Evolutionary conservation across 805 yeast species (phyloP).

Genomic region (Nakazawaea wickerhamii): DNA sequence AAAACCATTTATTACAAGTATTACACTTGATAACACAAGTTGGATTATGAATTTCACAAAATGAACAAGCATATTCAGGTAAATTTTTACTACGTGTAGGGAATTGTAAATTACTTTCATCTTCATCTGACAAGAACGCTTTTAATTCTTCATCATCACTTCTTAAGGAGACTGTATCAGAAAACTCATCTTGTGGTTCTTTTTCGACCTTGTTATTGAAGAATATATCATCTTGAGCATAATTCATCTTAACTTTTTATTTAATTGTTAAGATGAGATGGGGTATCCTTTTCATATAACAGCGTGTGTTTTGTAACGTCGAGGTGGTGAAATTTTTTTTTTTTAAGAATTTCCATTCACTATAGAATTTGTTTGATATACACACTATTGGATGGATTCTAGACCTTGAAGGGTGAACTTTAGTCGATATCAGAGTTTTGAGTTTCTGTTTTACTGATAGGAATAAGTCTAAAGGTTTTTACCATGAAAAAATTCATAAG

Average conservation of each 20-base stretch:
- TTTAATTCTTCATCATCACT: neutral
- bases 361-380: no score
- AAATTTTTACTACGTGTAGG: slow-evolving; percentile 6
- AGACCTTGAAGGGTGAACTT: no score
- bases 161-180: slow-evolving; percentile 8
- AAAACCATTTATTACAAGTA: slow-evolving; percentile 81
- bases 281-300: neutral
- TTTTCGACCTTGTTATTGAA: slow-evolving; percentile 1
- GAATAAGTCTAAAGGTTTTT: no score
- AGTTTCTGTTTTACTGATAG: no score
- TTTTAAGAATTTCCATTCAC: no score
- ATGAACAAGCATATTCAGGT: slow-evolving; percentile 41
- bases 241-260: neutral
- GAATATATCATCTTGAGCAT: neutral
- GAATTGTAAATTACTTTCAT: neutral
- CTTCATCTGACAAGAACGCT: slow-evolving; percentile 4
- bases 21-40: slow-evolving; percentile 70
- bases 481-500: no score
- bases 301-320: no score
- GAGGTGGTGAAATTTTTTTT: no score
- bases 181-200: no score
- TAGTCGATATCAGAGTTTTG: no score
- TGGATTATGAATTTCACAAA: slow-evolving; percentile 70
- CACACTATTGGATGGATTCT: no score
- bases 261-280: neutral